Evolutionary conservation across 192 early-diverging fungal species (phyloP).

Genomic region (Coemansia sp.): DNA sequence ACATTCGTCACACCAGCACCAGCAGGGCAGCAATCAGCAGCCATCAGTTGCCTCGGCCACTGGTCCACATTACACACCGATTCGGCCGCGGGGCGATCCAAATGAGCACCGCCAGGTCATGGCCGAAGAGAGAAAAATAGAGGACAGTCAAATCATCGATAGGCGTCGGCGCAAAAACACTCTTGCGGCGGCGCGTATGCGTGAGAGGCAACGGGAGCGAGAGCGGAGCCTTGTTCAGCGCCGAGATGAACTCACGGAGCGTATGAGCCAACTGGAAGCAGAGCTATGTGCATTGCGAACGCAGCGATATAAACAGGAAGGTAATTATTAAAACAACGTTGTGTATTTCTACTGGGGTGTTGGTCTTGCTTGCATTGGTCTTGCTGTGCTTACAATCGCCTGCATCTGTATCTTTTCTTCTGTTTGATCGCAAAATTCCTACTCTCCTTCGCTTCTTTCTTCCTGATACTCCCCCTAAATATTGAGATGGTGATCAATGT

Average conservation of each 20-base stretch:
- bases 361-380: neutral
- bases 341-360: neutral
- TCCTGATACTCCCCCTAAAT: slow-evolving; percentile 4
- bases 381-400: neutral
- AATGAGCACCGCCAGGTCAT: slow-evolving; percentile 50
- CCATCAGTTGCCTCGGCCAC: neutral
- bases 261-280: slow-evolving; percentile 33
- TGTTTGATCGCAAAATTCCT: no score
- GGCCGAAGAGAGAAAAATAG: slow-evolving; percentile 42
- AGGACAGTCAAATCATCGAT: slow-evolving; percentile 21
- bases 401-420: slow-evolving; percentile 1
- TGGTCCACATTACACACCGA: slow-evolving; percentile 24
- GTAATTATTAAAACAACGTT: slow-evolving; percentile 12
- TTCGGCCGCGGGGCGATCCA: slow-evolving; percentile 48
- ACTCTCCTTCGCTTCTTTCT: no score
- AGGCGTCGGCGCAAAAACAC: slow-evolving; percentile 42
- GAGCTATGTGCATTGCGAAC: slow-evolving; percentile 30
- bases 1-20: neutral
- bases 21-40: slow-evolving; percentile 5
- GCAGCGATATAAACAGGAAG: slow-evolving; percentile 42
- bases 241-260: slow-evolving; percentile 20
- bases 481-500: slow-evolving; percentile 17
- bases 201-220: slow-evolving; percentile 45
- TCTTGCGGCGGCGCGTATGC: slow-evolving; percentile 49
- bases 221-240: slow-evolving; percentile 32